Base-by-base conservation (phyloP, 306 rosid genomes). In the Lithocarpus polystachyus region DNA sequence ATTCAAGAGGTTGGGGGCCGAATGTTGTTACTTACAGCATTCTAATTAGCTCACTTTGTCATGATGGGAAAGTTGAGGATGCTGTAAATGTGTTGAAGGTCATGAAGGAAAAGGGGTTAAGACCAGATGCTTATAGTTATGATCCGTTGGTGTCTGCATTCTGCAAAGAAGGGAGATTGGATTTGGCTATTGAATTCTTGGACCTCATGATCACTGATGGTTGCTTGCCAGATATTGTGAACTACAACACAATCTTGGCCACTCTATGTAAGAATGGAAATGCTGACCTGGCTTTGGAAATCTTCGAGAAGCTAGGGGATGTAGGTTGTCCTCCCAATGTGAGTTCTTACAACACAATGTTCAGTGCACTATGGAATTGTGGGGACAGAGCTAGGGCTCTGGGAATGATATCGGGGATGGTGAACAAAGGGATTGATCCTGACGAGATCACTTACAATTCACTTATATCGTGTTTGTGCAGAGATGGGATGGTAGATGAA, bases 401-500 rank as follows among this genome's bases (percentile, higher is more conserved):
- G 62, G 82, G 77, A 74, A 87, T 95, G 91, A 75, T 95, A 71
- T 77, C 89, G 22, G 93, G 87, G 73, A 92, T 94, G 99, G 73
- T 91, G 59, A 74, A 73, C 82, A 89, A 86, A 12, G 86, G 84
- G 23, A 83, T 91, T 53, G 89, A 81, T 33, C 93, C 99, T 5
- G 97, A 94, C 35, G 85, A 73, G 78, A 86, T 92, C 61, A 94
- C 99, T 0, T 94, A 94, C 45, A 91, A 91, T 74, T 88, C 93
- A 2, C 95, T 94, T 4, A 85, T 94, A 72, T 90, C 95, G 4
- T 86, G 89, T 61, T 87, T 94, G 89, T 94, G 99, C 84, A 89
- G 99, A 83, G 97, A 94, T 73, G 91, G 95, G 69, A 73, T 94
- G 92, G 94, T 92, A 73, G 81, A 89, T 61, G 88, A 89, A 89